Base-by-base conservation (phyloP, 805 yeast species). In the Metschnikowia reukaufii region DNA sequence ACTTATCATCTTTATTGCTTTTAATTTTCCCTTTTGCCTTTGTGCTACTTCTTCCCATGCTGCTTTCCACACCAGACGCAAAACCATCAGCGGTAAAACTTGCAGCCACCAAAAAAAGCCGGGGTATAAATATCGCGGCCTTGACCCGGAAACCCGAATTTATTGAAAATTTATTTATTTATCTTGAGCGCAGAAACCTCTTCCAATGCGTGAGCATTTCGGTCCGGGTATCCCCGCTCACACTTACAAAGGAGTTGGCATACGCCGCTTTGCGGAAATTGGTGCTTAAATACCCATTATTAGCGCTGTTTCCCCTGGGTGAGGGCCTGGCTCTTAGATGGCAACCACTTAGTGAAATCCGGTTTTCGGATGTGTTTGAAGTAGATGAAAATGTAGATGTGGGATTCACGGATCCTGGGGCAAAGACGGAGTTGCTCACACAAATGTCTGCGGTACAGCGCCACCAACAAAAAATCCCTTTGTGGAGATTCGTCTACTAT, bases 241-340 rank as follows among this genome's bases (percentile, higher is more conserved):
- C 32, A 9, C 19, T 44, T 20, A 27, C 48, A 2, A 29, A 25
- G 19, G 32, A 35, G 27, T 29, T 25, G 30, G 48, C 43, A 9
- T 39, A 27, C 9, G 23, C 27, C 7, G 44, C 48, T 8, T 30
- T 44, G 19, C 43, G 48, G 16, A 27, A 34, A 20, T 42, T 44
- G 9, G 25, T 44, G 18, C 41, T 44, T 21, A 35, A 44, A 20
- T 44, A 44, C 31, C 48, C 48, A 8, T 39, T 44, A 31, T 36
- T 44, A 9, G 32, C 39, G 17, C 35, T 16, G 29, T 25, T 16
- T 27, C 31, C 40, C 30, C 20, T 36, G 7, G 31, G 36, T 16
- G 34, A 33, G 23, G 43, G 43, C 31, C 36, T 15, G 8, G 12
- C 12, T 12, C 17, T 18, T 5, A n/a, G 21, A 15, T 44, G 41